Evolutionary conservation across 768 basidiomycete genomes (phyloP), one percentile per base, ranked within the genome.

Genomic region (Lactarius quietus): DNA sequence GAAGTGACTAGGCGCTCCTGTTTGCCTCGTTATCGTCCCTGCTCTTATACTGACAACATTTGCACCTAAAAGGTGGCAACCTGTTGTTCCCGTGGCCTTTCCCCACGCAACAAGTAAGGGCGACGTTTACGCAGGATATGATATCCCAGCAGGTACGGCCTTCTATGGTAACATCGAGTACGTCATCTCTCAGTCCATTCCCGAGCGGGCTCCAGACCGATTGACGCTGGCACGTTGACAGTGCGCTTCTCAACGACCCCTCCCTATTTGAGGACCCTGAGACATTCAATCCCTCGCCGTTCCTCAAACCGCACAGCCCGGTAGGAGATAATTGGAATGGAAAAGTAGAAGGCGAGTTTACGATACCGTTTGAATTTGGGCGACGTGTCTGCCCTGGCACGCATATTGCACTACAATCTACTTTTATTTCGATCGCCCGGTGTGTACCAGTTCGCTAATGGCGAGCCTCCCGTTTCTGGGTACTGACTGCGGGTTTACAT

Each of bases 211-310:
- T 20, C 17, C 7, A 15, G 31, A 17, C 18, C 6, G 12, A 43
- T 17, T 23, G 26, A 43, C 33, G n/a, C n/a, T 23, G 18, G 3
- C 18, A 56, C 29, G 29, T 20, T n/a, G n/a, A 23, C 63, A 64
- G 71, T 36, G 62, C 57, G 6, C 65, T 71, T 8, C 62, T 65
- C 45, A 63, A 65, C 23, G 69, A 70, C 33, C 68, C 69, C 29
- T 63, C 61, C 38, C 26, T 71, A 9, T 68, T 73, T 64, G 63
- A 71, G 23, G 62, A 66, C 41, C 70, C 66, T 8, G 70, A 68
- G n/a, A 57, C 36, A 10, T 73, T 73, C 68, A 57, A 64, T n/a
- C 71, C 72, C n/a, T 71, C 70, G 39, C 70, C 70, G 7, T 71
- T 74, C 58, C 64, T 70, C 7, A 29, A 53, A 15, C 55, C 66